Evolutionary conservation across 495 filamentous ascomycete species (phyloP).

Genomic region (Emericellopsis terricola): DNA sequence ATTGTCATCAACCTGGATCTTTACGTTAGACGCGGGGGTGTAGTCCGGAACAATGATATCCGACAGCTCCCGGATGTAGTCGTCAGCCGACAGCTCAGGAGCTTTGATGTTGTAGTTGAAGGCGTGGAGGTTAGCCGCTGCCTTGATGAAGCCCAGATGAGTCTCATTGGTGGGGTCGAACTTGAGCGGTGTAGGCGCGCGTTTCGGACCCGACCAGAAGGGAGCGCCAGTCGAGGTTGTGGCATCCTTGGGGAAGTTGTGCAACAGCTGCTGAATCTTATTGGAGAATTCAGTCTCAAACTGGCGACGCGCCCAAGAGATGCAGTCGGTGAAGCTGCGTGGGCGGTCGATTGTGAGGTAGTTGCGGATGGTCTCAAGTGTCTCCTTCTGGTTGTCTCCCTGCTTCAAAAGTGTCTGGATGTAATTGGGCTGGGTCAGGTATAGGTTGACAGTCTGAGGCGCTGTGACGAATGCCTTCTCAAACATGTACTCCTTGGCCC

Average conservation of each 20-base stretch:
- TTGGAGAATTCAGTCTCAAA: constrained; percentile 98
- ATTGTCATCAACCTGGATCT: constrained; percentile 91
- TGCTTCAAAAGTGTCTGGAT: constrained; percentile 80
- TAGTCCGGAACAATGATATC: constrained; percentile 96
- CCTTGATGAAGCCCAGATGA: constrained; percentile 71
- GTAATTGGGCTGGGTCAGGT: constrained; percentile 82
- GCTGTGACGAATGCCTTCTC: constrained; percentile 85
- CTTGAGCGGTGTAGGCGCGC: constrained; percentile 78
- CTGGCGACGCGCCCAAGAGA: constrained; percentile 78
- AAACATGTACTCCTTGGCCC: constrained; percentile 79
- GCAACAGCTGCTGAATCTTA: constrained; percentile 86
- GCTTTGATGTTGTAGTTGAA: constrained; percentile 95
- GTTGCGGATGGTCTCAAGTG: constrained; percentile 74
- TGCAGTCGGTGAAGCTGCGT: constrained; percentile 84
- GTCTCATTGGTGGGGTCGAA: constrained; percentile 73
- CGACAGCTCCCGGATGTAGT: constrained; percentile 62
- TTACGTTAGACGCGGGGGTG: constrained; percentile 75
- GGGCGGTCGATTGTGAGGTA: constrained; percentile 90
- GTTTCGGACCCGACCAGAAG: constrained; percentile 99
- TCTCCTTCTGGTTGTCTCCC: constrained; percentile 90
- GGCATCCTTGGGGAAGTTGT: constrained; percentile 94
- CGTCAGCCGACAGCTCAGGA: constrained; percentile 45
- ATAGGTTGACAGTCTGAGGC: constrained; percentile 88
- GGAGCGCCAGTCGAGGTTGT: constrained; percentile 70
- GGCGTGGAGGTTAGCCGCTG: constrained; percentile 82